Percentiles rank a stretch among this genome's conserved stretches.
phyloP scores from a whole-genome alignment of 345 rosid species.

The Bruguiera gymnorhiza region DNA sequence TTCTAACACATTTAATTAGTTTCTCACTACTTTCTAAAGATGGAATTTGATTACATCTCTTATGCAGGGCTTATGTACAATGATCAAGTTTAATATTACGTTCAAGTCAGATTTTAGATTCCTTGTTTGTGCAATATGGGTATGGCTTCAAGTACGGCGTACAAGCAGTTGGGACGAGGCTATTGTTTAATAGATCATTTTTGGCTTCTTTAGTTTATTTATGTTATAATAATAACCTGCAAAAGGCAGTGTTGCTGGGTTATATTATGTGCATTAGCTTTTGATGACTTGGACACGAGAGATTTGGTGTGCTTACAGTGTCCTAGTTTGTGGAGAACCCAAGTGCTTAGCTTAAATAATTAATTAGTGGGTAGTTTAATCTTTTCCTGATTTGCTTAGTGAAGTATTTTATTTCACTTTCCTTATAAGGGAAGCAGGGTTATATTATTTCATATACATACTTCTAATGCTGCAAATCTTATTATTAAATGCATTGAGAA shows the following conservation, averaged over 20 bases:
- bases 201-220: slow-evolving; percentile 11
- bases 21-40: background rate
- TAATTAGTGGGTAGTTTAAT: too few relatives aligned
- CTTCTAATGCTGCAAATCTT: background rate
- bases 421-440: slow-evolving; percentile 34
- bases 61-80: slow-evolving; percentile 13
- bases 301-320: too few relatives aligned
- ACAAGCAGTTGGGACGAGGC: slow-evolving; percentile 4
- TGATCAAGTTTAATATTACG: slow-evolving; percentile 13
- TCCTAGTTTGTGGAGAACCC: background rate
- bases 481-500: background rate
- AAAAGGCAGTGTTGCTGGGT: background rate
- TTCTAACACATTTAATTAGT: slow-evolving; percentile 34
- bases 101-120: slow-evolving; percentile 10
- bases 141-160: background rate
- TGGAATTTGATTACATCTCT: slow-evolving; percentile 7
- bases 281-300: too few relatives aligned
- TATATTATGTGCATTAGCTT: background rate
- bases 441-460: background rate
- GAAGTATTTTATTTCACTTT: slow-evolving; percentile 21
- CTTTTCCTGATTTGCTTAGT: background rate
- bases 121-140: background rate
- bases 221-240: slow-evolving; percentile 10
- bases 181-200: slow-evolving; percentile 6
- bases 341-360: slow-evolving; percentile 1